phyloP scores from a whole-genome alignment of 805 yeast species.

The Yarrowia sp. region DNA sequence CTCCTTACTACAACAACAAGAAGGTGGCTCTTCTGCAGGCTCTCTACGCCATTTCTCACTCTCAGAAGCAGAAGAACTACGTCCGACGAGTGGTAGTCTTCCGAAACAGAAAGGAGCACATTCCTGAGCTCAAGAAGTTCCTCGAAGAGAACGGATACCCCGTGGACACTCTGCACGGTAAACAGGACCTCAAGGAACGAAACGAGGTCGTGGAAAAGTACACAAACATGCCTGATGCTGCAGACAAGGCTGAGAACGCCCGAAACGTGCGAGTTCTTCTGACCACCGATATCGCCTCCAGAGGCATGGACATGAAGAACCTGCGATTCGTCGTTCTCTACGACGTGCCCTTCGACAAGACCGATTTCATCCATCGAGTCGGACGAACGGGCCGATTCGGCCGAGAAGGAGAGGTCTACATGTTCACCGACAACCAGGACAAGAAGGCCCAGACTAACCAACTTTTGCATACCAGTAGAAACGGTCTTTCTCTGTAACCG shows the following conservation, averaged over 20 bases:
- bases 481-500: slow-evolving; percentile 23
- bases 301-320: slow-evolving; percentile 87
- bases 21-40: slow-evolving; percentile 87
- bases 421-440: slow-evolving; percentile 71
- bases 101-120: slow-evolving; percentile 76
- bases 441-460: slow-evolving; percentile 76
- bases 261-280: slow-evolving; percentile 69
- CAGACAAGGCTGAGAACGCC: slow-evolving; percentile 41
- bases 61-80: slow-evolving; percentile 76
- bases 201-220: slow-evolving; percentile 64
- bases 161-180: slow-evolving; percentile 71
- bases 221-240: slow-evolving; percentile 54
- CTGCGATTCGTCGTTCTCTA: slow-evolving; percentile 81
- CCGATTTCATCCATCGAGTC: slow-evolving; percentile 86
- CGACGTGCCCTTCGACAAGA: slow-evolving; percentile 84
- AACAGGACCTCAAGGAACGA: slow-evolving; percentile 67
- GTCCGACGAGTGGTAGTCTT: slow-evolving; percentile 85
- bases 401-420: slow-evolving; percentile 83
- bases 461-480: slow-evolving; percentile 36
- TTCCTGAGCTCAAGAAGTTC: slow-evolving; percentile 62
- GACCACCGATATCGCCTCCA: slow-evolving; percentile 86
- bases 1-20: slow-evolving; percentile 86
- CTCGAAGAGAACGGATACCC: slow-evolving; percentile 63
- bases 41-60: slow-evolving; percentile 80
- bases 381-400: slow-evolving; percentile 96